phyloP scores from a whole-genome alignment of 2,329 filamentous ascomycete species.

The Scytalidium sp. region DNA sequence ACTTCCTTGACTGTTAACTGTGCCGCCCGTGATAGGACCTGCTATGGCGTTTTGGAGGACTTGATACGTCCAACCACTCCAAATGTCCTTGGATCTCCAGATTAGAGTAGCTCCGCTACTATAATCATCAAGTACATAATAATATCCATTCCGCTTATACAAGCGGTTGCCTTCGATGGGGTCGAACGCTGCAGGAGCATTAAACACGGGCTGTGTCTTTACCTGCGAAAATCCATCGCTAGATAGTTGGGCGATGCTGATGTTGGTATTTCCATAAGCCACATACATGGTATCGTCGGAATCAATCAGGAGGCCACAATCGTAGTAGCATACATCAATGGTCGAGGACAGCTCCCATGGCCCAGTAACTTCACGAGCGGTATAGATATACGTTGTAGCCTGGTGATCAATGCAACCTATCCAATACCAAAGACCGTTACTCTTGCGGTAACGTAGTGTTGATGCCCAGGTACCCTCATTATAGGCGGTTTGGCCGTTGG shows the following conservation, averaged over 20 bases:
- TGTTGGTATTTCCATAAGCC: conserved; percentile 46
- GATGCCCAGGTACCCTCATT: conserved; percentile 55
- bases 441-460: conserved; percentile 47
- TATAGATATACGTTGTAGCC: conserved; percentile 49
- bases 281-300: conserved; percentile 59
- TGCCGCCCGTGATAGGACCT: conserved; percentile 41
- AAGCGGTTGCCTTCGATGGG: conserved; percentile 50
- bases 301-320: conserved; percentile 55
- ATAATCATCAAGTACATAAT: conserved; percentile 53
- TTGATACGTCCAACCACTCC: conserved; percentile 23
- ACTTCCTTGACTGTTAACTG: conserved; percentile 52
- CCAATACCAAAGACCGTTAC: conserved; percentile 52
- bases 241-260: conserved; percentile 49
- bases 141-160: conserved; percentile 54
- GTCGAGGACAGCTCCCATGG: conserved; percentile 39
- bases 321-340: conserved; percentile 51
- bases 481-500: conserved; percentile 40
- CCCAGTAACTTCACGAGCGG: conserved; percentile 36
- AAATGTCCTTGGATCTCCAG: conserved; percentile 36
- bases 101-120: conserved; percentile 43
- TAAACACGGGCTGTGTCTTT: conserved; percentile 42
- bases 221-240: conserved; percentile 44
- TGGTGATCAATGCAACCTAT: conserved; percentile 51
- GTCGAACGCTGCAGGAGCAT: conserved; percentile 30
- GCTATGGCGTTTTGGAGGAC: conserved; percentile 1